Conservation (phyloP, 441 rosid species). For the Arabidopsis hybrid region DNA sequence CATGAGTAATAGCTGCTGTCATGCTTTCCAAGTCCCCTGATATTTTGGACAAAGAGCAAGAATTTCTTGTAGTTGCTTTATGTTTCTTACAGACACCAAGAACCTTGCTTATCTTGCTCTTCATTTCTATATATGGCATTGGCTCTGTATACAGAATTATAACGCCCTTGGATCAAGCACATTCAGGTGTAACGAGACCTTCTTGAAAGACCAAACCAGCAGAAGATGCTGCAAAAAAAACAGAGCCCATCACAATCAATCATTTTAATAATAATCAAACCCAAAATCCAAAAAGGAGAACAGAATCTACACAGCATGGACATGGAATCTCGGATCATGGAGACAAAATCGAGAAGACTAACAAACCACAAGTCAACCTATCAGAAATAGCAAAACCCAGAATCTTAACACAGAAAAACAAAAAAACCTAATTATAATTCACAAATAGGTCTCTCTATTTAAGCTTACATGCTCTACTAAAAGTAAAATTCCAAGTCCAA, state of each 20-base stretch:
- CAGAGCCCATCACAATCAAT: constrained; percentile 42
- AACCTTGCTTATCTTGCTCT: constrained; percentile 46
- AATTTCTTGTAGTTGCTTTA: constrained; percentile 33
- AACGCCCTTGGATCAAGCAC: constrained; percentile 26
- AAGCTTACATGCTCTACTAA: constrained; percentile 28
- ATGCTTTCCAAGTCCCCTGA: constrained; percentile 53
- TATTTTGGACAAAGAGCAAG: constrained; percentile 45
- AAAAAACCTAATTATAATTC: constrained; percentile 16
- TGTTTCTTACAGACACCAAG: constrained; percentile 50
- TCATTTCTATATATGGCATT: constrained; percentile 51
- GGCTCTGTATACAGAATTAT: constrained; percentile 34
- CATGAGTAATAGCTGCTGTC: constrained; percentile 35
- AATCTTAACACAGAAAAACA: constrained; percentile 26
- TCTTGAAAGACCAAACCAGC: constrained; percentile 33
- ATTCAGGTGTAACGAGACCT: constrained; percentile 8
- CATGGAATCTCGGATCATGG: constrained; percentile 15
- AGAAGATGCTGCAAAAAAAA: constrained; percentile 39
- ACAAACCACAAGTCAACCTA: constrained; percentile 37
- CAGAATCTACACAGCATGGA: constrained; percentile 12
- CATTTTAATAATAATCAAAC: constrained; percentile 46
- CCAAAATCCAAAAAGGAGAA: constrained; percentile 4
- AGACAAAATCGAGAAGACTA: constrained; percentile 29
- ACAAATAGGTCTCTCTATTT: neutral
- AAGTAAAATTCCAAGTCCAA: neutral
- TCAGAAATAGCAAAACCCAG: constrained; percentile 35